Base-by-base conservation (phyloP, 441 rosid species). In the Croton setiger region DNA sequence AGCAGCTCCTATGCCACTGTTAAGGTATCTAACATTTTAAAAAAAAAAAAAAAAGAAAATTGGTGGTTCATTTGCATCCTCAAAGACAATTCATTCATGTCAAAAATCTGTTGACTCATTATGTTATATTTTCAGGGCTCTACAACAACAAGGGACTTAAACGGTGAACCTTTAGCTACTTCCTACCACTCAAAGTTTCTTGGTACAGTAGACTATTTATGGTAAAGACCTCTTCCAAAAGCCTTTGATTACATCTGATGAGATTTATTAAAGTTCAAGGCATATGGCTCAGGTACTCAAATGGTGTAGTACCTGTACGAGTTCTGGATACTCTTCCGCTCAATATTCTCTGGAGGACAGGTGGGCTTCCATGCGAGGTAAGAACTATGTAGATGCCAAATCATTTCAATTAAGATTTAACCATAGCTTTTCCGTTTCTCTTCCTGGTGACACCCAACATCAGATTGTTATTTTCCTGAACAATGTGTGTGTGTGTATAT, bases 141-240 rank as follows among this genome's bases (percentile, higher is more conserved):
- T 54, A 23, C 74, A 49, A 71, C 60, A 72, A 77, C 84, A 23
- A 85, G 94, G 76, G 86, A 75, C 77, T 67, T 64, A 47, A 60
- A 55, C 57, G 90, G 86, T 53, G 95, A 91, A 82, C 97, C 95
- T 51, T 68, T 84, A 55, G 97, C 95, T 33, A 91, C 97, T 66
- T 88, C 97, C 2, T 91, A 82, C 68, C 95, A 87, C 72, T 79
- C 82, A 1, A 91, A 88, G 77, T 91, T 91, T 80, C 83, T 88
- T 8, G 95, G 95, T 72, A 91, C 97, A 17, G 97, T 91, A 64
- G 95, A 91, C 80, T 91, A 87, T 74, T 72, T 91, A 67, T 91
- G 97, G 93, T 91, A 85, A 80, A 52, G 47, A 60, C 58, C 60
- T 63, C 55, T 36, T 18, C 33, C 54, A 13, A 23, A 37, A 39